Evolutionary conservation across 1,284 basidiomycete species (phyloP).

Genomic region (Apiotrichum akiyoshidainum): DNA sequence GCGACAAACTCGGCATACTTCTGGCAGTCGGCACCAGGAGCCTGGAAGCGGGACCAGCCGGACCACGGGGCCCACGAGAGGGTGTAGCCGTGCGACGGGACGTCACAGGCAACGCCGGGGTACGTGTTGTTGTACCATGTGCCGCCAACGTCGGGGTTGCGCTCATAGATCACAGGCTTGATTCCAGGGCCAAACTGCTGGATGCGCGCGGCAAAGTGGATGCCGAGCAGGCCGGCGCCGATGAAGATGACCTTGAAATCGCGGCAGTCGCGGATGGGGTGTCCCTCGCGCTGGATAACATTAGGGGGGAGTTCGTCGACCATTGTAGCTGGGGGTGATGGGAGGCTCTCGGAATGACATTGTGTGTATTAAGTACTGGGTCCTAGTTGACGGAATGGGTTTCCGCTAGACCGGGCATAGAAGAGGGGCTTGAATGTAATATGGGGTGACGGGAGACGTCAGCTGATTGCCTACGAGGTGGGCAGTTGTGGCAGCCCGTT

Average conservation of each 20-base stretch:
- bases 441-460: no score
- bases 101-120: constrained; percentile 34
- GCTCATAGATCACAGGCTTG: constrained; percentile 11
- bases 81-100: constrained; percentile 21
- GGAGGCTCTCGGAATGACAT: no score
- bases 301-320: neutral
- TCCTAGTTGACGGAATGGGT: no score
- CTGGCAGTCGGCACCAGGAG: constrained; percentile 11
- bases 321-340: neutral
- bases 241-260: constrained; percentile 16
- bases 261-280: constrained; percentile 12
- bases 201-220: constrained; percentile 14
- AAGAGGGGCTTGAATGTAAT: no score
- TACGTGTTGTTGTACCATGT: constrained; percentile 32
- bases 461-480: no score
- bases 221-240: constrained; percentile 12
- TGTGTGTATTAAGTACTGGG: no score
- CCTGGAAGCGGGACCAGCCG: constrained; percentile 10
- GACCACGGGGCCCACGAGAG: constrained; percentile 6
- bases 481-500: no score
- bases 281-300: constrained; percentile 3
- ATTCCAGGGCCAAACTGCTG: constrained; percentile 12
- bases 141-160: constrained; percentile 12
- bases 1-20: constrained; percentile 9
- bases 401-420: no score